Percentiles rank a stretch among this genome's conserved stretches.
phyloP scores from a whole-genome alignment of 148 eudicot genomes.

The Chenopodium suecicum region DNA sequence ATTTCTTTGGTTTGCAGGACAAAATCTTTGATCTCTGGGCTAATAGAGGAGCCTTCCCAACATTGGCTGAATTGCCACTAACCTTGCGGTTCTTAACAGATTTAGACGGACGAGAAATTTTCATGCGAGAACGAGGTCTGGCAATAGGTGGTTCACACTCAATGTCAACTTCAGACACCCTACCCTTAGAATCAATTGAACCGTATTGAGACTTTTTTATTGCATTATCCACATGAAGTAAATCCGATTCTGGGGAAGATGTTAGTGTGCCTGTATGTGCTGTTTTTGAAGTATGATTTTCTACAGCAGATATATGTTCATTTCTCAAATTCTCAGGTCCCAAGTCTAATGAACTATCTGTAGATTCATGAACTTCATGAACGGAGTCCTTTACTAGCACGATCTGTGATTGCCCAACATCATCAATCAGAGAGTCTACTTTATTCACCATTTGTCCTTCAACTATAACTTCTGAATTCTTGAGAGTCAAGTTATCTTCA shows the following conservation, averaged over 20 bases:
- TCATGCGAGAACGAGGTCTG: conserved; percentile 39
- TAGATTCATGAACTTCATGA: conserved; percentile 28
- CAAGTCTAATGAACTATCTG: conserved; percentile 27
- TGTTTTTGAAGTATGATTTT: conserved; percentile 23
- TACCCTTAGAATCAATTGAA: conserved; percentile 31
- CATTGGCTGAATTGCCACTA: conserved; percentile 26
- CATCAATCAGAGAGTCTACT: conserved; percentile 22
- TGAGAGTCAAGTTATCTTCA: conserved; percentile 23
- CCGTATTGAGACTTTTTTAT: conserved; percentile 30
- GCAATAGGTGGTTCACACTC: conserved; percentile 31
- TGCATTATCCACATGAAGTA: conserved; percentile 17
- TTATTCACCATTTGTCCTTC: conserved; percentile 17
- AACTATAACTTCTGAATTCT: conserved; percentile 7
- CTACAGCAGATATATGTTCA: conserved; percentile 26
- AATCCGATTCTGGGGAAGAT: conserved; percentile 35
- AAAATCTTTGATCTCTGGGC: conserved; percentile 38
- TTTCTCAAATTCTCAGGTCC: conserved; percentile 24
- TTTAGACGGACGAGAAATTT: conserved; percentile 45
- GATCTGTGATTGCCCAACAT: conserved; percentile 22
- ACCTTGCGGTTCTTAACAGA: conserved; percentile 56
- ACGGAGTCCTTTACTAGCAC: conserved; percentile 25
- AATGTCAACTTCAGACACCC: conserved; percentile 37
- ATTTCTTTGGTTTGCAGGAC: conserved; percentile 50
- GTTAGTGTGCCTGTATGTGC: conserved; percentile 15
- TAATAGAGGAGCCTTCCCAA: conserved; percentile 35